A percentile compares a stretch with the other conserved stretches of the same genome.
These are phyloP conservation scores for Crepidotus variabilis DNA, from an alignment of 768 basidiomycete species.

Conservation along the genomic window DNA sequence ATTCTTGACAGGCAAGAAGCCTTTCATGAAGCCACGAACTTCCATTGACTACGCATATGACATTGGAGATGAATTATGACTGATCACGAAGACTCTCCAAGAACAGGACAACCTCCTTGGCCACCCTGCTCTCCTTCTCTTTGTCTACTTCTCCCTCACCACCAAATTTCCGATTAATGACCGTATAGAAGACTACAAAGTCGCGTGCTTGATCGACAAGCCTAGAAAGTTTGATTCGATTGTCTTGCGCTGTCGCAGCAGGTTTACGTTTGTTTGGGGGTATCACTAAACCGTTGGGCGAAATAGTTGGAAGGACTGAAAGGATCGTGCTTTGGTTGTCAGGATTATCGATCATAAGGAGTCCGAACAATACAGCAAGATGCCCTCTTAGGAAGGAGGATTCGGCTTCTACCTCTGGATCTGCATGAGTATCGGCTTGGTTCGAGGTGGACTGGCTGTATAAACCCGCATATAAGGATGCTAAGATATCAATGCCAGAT, in stretches of 20 bases:
- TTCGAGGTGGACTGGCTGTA: constrained; percentile 13
- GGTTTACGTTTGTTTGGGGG: background rate
- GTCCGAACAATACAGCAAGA: constrained; percentile 68
- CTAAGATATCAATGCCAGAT: constrained; percentile 36
- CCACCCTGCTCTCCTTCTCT: constrained; percentile 38
- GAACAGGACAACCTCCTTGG: constrained; percentile 48
- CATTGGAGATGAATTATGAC: too few species aligned
- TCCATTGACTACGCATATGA: too few species aligned
- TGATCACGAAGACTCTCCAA: constrained; percentile 39
- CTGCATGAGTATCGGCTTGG: constrained; percentile 6
- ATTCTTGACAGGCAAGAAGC: too few species aligned
- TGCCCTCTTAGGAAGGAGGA: constrained; percentile 64
- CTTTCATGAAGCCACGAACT: too few species aligned
- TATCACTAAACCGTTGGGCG: constrained; percentile 3
- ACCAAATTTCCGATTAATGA: constrained; percentile 14
- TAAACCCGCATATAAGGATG: constrained; percentile 3
- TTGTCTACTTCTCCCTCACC: constrained; percentile 5
- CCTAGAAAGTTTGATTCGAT: constrained; percentile 24
- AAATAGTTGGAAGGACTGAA: constrained; percentile 18
- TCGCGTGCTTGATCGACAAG: constrained; percentile 42
- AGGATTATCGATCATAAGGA: constrained; percentile 39
- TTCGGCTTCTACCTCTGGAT: constrained; percentile 31
- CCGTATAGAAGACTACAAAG: constrained; percentile 45
- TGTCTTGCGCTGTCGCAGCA: constrained; percentile 5
- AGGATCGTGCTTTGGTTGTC: constrained; percentile 35